Evolutionary conservation across 2,329 filamentous ascomycete species (phyloP).

Genomic region (Didymella pinodella): DNA sequence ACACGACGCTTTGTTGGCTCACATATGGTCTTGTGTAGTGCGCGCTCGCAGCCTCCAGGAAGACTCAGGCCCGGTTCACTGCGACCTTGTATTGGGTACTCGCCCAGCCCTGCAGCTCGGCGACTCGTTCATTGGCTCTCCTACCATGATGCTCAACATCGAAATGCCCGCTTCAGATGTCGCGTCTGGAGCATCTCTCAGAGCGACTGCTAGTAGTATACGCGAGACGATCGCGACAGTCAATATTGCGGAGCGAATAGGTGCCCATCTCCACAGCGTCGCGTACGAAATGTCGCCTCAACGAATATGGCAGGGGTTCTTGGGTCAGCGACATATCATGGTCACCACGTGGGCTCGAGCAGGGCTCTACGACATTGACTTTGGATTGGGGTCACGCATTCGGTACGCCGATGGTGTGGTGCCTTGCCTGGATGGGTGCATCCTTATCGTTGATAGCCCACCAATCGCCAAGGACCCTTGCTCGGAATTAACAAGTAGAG

Average conservation of each 20-base stretch:
- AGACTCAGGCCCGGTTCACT: slow-evolving; percentile 17
- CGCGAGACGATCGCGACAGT: slow-evolving; percentile 9
- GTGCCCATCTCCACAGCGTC: slow-evolving; percentile 17
- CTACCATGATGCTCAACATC: slow-evolving; percentile 21
- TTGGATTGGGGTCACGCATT: slow-evolving; percentile 14
- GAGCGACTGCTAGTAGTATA: neutral
- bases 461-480: neutral
- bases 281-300: slow-evolving; percentile 22
- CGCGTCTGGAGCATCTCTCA: neutral
- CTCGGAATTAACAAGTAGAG: too few species aligned
- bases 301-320: slow-evolving; percentile 21
- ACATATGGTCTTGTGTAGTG: slow-evolving; percentile 20
- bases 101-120: slow-evolving; percentile 14
- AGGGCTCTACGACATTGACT: slow-evolving; percentile 12
- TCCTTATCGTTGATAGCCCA: slow-evolving; percentile 16
- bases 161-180: slow-evolving; percentile 11
- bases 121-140: slow-evolving; percentile 12
- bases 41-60: slow-evolving; percentile 14
- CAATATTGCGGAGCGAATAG: slow-evolving; percentile 9
- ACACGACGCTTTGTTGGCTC: slow-evolving; percentile 23
- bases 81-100: slow-evolving; percentile 18
- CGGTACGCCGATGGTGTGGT: slow-evolving; percentile 20
- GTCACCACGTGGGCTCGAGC: slow-evolving; percentile 24
- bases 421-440: slow-evolving; percentile 13
- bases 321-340: slow-evolving; percentile 18